These are phyloP conservation scores for Cryphonectria parasitica DNA, from an alignment of 2,329 filamentous ascomycete species.

Conservation along the genomic window DNA sequence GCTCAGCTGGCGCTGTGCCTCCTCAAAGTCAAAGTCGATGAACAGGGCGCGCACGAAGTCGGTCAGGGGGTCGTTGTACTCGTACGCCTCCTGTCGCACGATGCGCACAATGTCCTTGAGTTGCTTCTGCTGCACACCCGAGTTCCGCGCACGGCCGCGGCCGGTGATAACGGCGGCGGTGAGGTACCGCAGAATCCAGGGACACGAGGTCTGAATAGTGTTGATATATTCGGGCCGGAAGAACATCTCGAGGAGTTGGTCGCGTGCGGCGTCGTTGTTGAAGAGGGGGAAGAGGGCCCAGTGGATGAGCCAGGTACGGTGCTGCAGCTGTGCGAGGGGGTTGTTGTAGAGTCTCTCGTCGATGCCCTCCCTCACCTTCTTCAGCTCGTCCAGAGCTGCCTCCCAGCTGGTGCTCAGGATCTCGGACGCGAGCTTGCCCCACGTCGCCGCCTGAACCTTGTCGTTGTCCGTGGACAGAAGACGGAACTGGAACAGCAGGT, in stretches of 20 bases:
- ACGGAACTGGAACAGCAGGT: constrained; percentile 96
- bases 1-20: constrained; percentile 85
- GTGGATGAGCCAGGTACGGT: constrained; percentile 97
- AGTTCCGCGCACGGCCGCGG: constrained; percentile 79
- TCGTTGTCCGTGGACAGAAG: constrained; percentile 98
- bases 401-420: constrained; percentile 97
- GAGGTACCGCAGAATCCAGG: constrained; percentile 94
- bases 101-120: constrained; percentile 96
- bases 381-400: constrained; percentile 84
- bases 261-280: constrained; percentile 91
- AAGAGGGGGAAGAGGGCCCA: constrained; percentile 99
- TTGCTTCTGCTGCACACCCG: constrained; percentile 92
- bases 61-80: constrained; percentile 94
- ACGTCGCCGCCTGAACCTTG: constrained; percentile 92
- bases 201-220: constrained; percentile 97
- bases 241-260: constrained; percentile 91
- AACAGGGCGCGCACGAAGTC: constrained; percentile 96
- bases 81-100: constrained; percentile 95
- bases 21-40: constrained; percentile 95
- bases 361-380: constrained; percentile 89
- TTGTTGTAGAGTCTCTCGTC: constrained; percentile 96
- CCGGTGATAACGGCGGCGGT: constrained; percentile 94
- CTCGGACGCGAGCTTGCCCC: constrained; percentile 96
- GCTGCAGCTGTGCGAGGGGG: constrained; percentile 90
- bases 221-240: constrained; percentile 98